Evolutionary conservation across 768 basidiomycete species (phyloP), one percentile per base, ranked within the genome.

Genomic region (Pholiota molesta): DNA sequence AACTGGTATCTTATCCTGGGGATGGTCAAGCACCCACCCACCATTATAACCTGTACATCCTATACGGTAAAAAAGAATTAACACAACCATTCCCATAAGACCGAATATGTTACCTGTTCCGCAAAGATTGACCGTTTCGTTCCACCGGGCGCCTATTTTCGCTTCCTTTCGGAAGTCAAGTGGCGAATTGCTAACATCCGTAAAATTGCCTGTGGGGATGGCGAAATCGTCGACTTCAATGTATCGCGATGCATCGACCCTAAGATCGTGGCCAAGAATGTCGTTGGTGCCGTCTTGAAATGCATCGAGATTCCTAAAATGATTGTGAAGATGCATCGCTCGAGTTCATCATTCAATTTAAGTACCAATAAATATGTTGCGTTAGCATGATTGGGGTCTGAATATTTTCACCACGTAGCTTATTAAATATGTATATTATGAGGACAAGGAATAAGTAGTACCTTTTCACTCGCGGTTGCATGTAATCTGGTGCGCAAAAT

Each of bases 301-400:
- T 2, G 81, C 83, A 62, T 85, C 82, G 14, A 85, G 73, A 63
- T 85, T 85, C 80, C 81, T 82, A 49, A 13, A 11, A 11, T 55
- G 13, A 17, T 26, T 42, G 11, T 19, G 23, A 45, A 14, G 31
- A 21, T 29, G 51, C 19, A 47, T 5, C 16, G 11, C 33, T 19
- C 54, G 3, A 40, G 59, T 10, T 5, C 42, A 37, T 17, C 17
- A 29, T 37, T 31, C 9, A 55, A 11, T 45, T 31, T 31, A 29
- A 71, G 17, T 45, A 81, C 83, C 81, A 83, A 67, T 85, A 86
- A 33, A 81, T 75, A 63, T 86, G 84, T 59, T 82, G 82, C 0
- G 83, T 84, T 29, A 84, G 68, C 84, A 86, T 83, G 56, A 85
- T 83, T 0, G 84, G 84, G 2, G 85, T 86, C 78, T 78, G 57